Conservation (phyloP, 352 stramenopile species). For the Halophytophthora polymorphica region DNA sequence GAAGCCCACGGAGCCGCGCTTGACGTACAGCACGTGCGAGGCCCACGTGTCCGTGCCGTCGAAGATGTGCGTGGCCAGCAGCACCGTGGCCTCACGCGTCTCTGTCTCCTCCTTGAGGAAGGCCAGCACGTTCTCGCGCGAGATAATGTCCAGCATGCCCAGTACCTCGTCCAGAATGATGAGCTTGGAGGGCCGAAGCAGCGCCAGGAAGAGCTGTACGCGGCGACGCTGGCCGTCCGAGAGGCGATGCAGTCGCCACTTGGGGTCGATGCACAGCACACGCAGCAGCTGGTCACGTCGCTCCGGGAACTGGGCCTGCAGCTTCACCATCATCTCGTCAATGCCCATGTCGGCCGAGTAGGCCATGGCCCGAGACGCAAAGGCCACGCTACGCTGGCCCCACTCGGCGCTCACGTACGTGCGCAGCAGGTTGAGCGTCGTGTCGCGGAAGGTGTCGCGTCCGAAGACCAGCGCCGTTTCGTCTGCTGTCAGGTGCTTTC, state of each 20-base stretch:
- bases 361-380: slow-evolving; percentile 87
- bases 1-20: slow-evolving; percentile 50
- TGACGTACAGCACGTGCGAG: slow-evolving; percentile 93
- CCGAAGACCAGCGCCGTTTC: slow-evolving; percentile 82
- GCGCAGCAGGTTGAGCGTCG: slow-evolving; percentile 90
- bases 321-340: slow-evolving; percentile 95
- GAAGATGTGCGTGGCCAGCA: slow-evolving; percentile 95
- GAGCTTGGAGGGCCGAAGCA: slow-evolving; percentile 95
- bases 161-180: slow-evolving; percentile 98
- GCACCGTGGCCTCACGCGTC: slow-evolving; percentile 51
- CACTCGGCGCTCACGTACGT: slow-evolving; percentile 96
- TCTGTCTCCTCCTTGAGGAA: slow-evolving; percentile 90
- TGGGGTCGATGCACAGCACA: slow-evolving; percentile 94
- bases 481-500: slow-evolving; percentile 92
- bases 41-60: slow-evolving; percentile 97
- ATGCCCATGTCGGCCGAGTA: slow-evolving; percentile 95
- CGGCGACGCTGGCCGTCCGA: slow-evolving; percentile 84
- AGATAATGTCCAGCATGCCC: slow-evolving; percentile 95
- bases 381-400: slow-evolving; percentile 95
- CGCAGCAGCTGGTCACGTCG: slow-evolving; percentile 92
- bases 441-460: slow-evolving; percentile 95
- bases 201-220: slow-evolving; percentile 95
- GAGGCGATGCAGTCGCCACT: slow-evolving; percentile 84
- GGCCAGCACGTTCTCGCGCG: slow-evolving; percentile 90
- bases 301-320: slow-evolving; percentile 93